phyloP scores from a whole-genome alignment of 495 filamentous ascomycete genomes.

The Echria macrotheca region DNA sequence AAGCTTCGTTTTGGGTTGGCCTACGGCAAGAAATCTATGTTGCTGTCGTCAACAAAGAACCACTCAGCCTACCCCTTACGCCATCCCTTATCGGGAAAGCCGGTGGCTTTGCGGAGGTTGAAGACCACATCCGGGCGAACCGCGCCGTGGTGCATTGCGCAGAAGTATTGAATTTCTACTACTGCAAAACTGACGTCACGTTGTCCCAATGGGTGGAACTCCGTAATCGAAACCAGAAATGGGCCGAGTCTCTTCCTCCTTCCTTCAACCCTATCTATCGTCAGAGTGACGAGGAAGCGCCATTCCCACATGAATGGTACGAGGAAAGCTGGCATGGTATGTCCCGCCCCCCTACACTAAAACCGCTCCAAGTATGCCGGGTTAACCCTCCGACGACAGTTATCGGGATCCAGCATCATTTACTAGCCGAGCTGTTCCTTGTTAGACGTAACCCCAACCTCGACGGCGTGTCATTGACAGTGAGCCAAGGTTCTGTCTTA shows the following conservation, averaged over 20 bases:
- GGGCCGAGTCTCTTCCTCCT: conserved; percentile 28
- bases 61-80: conserved; percentile 37
- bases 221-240: conserved; percentile 25
- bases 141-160: conserved; percentile 49
- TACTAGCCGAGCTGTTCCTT: conserved; percentile 45
- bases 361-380: too few relatives aligned
- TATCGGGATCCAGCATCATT: conserved; percentile 51
- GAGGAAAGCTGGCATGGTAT: conserved; percentile 43
- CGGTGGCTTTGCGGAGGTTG: conserved; percentile 31
- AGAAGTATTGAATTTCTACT: conserved; percentile 49
- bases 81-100: conserved; percentile 35
- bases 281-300: conserved; percentile 14
- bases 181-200: conserved; percentile 19
- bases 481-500: too few relatives aligned
- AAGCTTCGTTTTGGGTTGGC: conserved; percentile 53
- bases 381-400: too few relatives aligned
- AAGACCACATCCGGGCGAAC: conserved; percentile 50
- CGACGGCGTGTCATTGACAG: too few relatives aligned
- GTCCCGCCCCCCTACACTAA: too few relatives aligned
- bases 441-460: background rate
- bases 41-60: conserved; percentile 46
- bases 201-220: conserved; percentile 32
- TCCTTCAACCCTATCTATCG: conserved; percentile 38
- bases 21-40: conserved; percentile 53
- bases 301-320: conserved; percentile 45